phyloP scores from a whole-genome alignment of 2,329 filamentous ascomycete genomes.

The Ilyonectria destructans region DNA sequence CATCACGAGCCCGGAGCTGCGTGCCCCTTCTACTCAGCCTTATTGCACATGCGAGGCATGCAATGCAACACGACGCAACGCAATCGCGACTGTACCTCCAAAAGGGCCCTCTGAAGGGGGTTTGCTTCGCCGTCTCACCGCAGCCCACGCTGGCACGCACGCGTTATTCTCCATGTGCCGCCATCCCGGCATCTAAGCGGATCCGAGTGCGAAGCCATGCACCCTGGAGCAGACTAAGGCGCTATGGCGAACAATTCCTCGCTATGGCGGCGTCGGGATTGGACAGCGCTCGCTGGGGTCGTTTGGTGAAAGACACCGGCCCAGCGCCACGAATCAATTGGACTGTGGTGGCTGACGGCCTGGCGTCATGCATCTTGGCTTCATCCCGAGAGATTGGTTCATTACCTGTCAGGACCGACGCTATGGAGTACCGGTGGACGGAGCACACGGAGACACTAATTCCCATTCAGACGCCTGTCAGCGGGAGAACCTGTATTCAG shows the following conservation, averaged over 20 bases:
- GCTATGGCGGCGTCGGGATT: conserved; percentile 11
- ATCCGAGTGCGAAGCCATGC: not conserved
- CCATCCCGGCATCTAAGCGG: not conserved
- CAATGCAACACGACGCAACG: not conserved
- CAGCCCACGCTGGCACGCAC: not conserved
- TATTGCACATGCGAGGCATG: not conserved
- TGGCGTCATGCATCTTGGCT: not conserved
- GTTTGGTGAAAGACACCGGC: not conserved
- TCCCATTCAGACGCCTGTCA: not conserved
- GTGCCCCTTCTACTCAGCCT: not conserved
- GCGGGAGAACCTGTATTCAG: no score
- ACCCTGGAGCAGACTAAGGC: not conserved
- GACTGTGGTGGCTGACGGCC: not conserved
- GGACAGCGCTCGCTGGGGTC: not conserved
- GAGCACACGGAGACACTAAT: not conserved
- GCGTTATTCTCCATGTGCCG: no score
- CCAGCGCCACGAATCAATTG: not conserved
- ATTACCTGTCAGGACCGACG: not conserved
- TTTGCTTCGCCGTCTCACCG: not conserved
- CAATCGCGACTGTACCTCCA: not conserved
- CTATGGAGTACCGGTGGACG: no score
- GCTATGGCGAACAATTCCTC: not conserved
- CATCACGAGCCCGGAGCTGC: not conserved
- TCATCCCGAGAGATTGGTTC: conserved; percentile 9
- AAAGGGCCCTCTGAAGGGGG: not conserved